phyloP scores from a whole-genome alignment of 805 yeast species.

The Pichia manshurica region DNA sequence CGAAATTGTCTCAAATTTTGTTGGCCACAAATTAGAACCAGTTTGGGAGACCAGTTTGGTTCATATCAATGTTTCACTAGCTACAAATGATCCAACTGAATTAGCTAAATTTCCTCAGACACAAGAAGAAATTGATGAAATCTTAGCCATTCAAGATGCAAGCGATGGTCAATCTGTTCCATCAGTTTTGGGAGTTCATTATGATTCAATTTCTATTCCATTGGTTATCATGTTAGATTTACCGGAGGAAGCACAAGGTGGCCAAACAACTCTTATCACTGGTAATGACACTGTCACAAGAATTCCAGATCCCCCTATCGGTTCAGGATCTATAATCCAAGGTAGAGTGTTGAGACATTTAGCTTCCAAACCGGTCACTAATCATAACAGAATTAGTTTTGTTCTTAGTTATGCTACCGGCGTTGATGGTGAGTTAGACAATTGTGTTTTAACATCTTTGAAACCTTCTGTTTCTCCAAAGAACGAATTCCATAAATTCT shows the following conservation, averaged over 20 bases:
- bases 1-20: conserved; percentile 42
- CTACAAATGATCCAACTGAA: conserved; percentile 21
- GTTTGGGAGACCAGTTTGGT: conserved; percentile 49
- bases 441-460: conserved; percentile 27
- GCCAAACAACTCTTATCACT: conserved; percentile 43
- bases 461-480: conserved; percentile 32
- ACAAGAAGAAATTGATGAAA: conserved; percentile 16
- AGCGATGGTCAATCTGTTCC: conserved; percentile 34
- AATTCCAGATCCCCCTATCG: conserved; percentile 38
- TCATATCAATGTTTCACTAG: conserved; percentile 43
- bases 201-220: conserved; percentile 42
- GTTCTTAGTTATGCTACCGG: conserved; percentile 28
- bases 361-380: conserved; percentile 40
- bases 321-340: conserved; percentile 43
- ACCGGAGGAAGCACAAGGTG: conserved; percentile 44
- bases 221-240: conserved; percentile 45
- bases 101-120: conserved; percentile 9
- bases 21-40: conserved; percentile 41
- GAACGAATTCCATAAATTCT: conserved; percentile 28
- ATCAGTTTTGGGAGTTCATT: conserved; percentile 43
- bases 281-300: conserved; percentile 32
- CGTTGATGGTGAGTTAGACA: conserved; percentile 26
- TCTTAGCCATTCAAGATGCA: conserved; percentile 15
- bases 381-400: conserved; percentile 30
- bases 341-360: conserved; percentile 42